Percentiles rank a stretch among this genome's conserved stretches.
Conservation (phyloP, 106 monocot species). For the Allium sativum region DNA sequence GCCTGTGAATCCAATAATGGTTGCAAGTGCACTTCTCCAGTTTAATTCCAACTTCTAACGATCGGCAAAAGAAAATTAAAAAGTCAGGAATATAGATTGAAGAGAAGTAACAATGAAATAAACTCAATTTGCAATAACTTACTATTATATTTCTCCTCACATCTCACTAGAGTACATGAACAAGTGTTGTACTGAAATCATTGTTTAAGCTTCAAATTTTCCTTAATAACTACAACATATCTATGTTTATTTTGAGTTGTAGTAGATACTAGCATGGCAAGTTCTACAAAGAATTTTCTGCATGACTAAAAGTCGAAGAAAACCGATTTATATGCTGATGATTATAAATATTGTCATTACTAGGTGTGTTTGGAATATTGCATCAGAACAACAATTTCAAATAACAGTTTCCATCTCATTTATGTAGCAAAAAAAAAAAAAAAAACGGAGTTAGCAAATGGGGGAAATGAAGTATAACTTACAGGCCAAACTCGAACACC, state of each 20-base stretch:
- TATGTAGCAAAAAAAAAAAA: neutral
- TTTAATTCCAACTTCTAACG: conserved; percentile 53
- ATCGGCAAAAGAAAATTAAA: neutral
- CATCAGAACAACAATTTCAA: neutral
- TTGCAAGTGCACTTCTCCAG: conserved; percentile 53
- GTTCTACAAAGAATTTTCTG: no score
- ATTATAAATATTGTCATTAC: neutral
- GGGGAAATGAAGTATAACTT: neutral
- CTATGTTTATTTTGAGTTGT: no score
- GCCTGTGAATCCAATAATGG: conserved; percentile 72
- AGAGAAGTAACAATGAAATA: neutral
- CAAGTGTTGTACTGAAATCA: no score
- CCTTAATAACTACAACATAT: no score
- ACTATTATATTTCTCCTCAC: no score
- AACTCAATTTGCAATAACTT: neutral
- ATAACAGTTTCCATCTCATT: neutral
- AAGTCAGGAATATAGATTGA: neutral
- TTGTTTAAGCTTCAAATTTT: no score
- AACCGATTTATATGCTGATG: neutral
- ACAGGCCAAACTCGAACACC: conserved; percentile 64
- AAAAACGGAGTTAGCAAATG: neutral
- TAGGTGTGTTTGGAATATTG: neutral
- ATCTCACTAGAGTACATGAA: no score
- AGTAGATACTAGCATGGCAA: no score
- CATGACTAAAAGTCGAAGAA: no score